Conservation (phyloP, 768 basidiomycete species). For the Strobilomyces confusus region DNA sequence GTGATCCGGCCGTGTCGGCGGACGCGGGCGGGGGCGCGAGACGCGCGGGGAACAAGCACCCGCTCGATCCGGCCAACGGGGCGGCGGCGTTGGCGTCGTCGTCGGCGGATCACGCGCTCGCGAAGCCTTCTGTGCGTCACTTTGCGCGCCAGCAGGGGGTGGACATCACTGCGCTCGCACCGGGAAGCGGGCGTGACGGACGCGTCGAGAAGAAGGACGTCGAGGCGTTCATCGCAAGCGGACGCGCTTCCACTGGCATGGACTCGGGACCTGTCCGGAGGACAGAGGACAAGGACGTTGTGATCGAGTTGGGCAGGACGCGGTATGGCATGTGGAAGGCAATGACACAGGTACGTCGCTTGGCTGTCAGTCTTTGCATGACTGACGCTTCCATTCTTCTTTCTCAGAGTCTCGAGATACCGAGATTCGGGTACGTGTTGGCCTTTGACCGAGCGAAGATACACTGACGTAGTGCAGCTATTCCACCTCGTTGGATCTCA, state of each 20-base stretch:
- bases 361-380: neutral
- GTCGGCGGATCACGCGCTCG: conserved; percentile 44
- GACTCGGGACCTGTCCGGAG: neutral
- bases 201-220: conserved; percentile 74
- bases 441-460: neutral
- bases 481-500: conserved; percentile 72
- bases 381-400: neutral
- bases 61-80: conserved; percentile 56
- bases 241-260: conserved; percentile 2
- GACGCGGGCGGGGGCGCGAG: neutral
- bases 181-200: conserved; percentile 72
- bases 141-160: conserved; percentile 65
- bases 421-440: conserved; percentile 67
- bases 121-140: conserved; percentile 74
- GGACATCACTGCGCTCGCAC: conserved; percentile 51
- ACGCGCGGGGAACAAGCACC: conserved; percentile 39
- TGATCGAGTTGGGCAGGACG: conserved; percentile 73
- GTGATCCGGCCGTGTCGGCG: conserved; percentile 10
- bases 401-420: conserved; percentile 73
- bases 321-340: conserved; percentile 87
- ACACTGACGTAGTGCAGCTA: conserved; percentile 42
- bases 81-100: conserved; percentile 13
- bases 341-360: conserved; percentile 65
- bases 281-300: conserved; percentile 39
- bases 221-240: conserved; percentile 48